Evolutionary conservation across 2,329 filamentous ascomycete species (phyloP).

Genomic region (Metarhizium brunneum): DNA sequence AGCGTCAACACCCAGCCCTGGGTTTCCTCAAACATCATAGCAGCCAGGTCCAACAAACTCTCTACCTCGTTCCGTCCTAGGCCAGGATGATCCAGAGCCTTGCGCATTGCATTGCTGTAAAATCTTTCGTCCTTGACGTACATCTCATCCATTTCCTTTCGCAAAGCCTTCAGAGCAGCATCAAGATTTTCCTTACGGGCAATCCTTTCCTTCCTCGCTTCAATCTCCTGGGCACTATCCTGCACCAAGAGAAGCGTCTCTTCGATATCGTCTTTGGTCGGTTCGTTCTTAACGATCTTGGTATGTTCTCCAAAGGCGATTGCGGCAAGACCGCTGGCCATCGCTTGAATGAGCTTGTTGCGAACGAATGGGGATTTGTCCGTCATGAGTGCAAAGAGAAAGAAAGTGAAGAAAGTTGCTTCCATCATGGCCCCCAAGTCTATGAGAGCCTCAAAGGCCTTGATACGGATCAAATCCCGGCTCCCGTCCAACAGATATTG

Average conservation of each 20-base stretch:
- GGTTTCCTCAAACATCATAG: constrained; percentile 38
- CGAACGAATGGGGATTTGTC: constrained; percentile 57
- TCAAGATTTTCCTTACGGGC: constrained; percentile 55
- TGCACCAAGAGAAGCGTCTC: constrained; percentile 30
- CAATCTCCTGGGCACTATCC: constrained; percentile 38
- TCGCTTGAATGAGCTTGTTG: constrained; percentile 47
- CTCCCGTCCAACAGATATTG: constrained; percentile 59
- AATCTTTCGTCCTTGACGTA: constrained; percentile 28
- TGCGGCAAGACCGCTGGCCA: constrained; percentile 50
- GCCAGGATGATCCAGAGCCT: constrained; percentile 29
- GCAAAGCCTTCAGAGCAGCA: constrained; percentile 38
- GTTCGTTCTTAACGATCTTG: constrained; percentile 32
- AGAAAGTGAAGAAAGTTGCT: constrained; percentile 42
- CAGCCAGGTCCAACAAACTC: constrained; percentile 33
- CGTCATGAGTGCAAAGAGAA: constrained; percentile 49
- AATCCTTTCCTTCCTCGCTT: constrained; percentile 53
- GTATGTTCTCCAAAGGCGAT: constrained; percentile 55
- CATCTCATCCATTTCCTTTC: constrained; percentile 34
- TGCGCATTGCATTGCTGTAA: constrained; percentile 33
- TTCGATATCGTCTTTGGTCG: constrained; percentile 25
- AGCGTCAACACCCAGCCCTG: constrained; percentile 31
- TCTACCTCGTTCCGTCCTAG: constrained; percentile 33
- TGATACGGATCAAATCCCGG: constrained; percentile 53
- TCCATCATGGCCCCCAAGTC: constrained; percentile 53
- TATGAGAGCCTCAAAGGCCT: constrained; percentile 54